phyloP scores from a whole-genome alignment of 805 yeast genomes.

The Kazachstania taianensis region DNA sequence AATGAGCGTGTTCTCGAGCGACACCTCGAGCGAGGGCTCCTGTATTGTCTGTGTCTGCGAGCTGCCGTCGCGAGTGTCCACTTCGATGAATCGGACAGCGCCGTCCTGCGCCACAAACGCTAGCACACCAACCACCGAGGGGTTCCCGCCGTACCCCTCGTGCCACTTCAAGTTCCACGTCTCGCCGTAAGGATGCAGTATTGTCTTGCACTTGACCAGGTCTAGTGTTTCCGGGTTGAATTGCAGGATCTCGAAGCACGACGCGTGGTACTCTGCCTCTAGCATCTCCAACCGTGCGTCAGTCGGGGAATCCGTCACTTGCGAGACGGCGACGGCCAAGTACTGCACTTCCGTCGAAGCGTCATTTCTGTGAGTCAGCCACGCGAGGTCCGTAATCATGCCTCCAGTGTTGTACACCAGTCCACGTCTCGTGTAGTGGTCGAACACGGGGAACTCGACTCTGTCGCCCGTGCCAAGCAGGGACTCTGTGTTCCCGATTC shows the following conservation, averaged over 20 bases:
- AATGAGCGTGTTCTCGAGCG: slow-evolving; percentile 27
- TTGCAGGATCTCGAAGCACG: slow-evolving; percentile 39
- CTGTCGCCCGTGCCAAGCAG: slow-evolving; percentile 13
- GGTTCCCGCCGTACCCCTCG: slow-evolving; percentile 22
- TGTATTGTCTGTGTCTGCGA: slow-evolving; percentile 38
- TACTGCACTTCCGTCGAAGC: slow-evolving; percentile 25
- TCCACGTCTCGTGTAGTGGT: slow-evolving; percentile 29
- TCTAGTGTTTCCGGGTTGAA: slow-evolving; percentile 24
- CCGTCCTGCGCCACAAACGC: slow-evolving; percentile 53
- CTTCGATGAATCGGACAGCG: slow-evolving; percentile 36
- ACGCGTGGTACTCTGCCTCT: slow-evolving; percentile 22
- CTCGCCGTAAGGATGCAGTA: slow-evolving; percentile 37
- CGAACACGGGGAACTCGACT: slow-evolving; percentile 22
- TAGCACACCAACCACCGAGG: slow-evolving; percentile 32
- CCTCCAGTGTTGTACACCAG: slow-evolving; percentile 42
- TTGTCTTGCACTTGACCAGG: slow-evolving; percentile 25
- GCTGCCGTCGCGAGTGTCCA: slow-evolving; percentile 39
- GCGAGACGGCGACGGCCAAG: slow-evolving; percentile 43
- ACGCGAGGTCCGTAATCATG: slow-evolving; percentile 40
- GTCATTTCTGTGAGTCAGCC: slow-evolving; percentile 32
- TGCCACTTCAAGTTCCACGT: slow-evolving; percentile 29
- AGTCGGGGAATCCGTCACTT: slow-evolving; percentile 24
- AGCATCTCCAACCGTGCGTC: slow-evolving; percentile 22
- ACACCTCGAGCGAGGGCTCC: slow-evolving; percentile 20
- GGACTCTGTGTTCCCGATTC: slow-evolving; percentile 14